Evolutionary conservation across 1,284 basidiomycete genomes (phyloP).

Genomic region (Cryptococcus wingfieldii): DNA sequence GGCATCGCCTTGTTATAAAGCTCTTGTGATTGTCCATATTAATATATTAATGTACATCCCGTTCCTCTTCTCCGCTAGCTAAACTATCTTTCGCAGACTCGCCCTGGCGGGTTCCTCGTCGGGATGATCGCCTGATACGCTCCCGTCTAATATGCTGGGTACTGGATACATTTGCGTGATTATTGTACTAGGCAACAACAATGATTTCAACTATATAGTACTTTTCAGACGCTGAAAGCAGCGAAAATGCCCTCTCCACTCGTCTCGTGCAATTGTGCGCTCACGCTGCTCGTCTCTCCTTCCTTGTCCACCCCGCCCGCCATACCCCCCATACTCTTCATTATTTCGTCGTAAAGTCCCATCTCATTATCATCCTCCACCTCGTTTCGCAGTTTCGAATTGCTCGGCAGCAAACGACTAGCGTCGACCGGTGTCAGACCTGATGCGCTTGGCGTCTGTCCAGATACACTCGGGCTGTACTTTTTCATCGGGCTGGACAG

Average conservation of each 20-base stretch:
- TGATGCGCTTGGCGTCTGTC: background rate
- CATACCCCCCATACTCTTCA: background rate
- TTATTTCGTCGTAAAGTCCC: background rate
- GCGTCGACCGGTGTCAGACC: constrained; percentile 11
- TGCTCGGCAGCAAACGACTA: constrained; percentile 4
- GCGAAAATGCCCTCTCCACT: constrained; percentile 11
- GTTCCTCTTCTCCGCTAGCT: too few relatives aligned
- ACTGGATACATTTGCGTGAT: background rate
- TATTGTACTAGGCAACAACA: background rate
- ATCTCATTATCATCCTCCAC: background rate
- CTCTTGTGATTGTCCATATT: too few relatives aligned
- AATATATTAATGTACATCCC: too few relatives aligned
- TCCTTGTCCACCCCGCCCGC: background rate
- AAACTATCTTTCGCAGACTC: too few relatives aligned
- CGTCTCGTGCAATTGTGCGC: background rate
- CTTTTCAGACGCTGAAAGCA: background rate
- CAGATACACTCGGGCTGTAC: background rate
- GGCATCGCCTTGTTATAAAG: too few relatives aligned
- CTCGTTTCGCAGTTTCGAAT: constrained; percentile 4
- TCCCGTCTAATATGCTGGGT: too few relatives aligned
- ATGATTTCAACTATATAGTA: background rate
- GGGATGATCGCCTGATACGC: too few relatives aligned
- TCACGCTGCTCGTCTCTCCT: constrained; percentile 6
- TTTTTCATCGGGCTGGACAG: constrained; percentile 24
- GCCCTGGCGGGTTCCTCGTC: too few relatives aligned